These are phyloP conservation scores for Umbelopsis sp. DNA, from an alignment of 371 early-diverging fungal genomes.

Conservation along the genomic window DNA sequence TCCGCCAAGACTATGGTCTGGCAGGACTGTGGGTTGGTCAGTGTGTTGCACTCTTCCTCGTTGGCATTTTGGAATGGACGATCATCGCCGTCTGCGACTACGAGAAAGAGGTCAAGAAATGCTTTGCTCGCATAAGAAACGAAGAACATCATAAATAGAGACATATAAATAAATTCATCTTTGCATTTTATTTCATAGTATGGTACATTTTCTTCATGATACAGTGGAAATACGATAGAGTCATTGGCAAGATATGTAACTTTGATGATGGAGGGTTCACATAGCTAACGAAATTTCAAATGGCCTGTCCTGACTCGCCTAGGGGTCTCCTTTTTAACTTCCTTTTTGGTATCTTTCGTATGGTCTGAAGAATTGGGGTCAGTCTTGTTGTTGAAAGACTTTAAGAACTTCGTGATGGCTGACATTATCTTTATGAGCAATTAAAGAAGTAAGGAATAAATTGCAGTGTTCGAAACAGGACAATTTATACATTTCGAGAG, in stretches of 20 bases:
- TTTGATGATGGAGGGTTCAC: neutral
- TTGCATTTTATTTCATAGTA: no score
- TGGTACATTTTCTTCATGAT: neutral
- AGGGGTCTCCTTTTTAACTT: neutral
- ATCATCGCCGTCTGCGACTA: neutral
- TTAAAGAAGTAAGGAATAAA: neutral
- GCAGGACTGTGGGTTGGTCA: conserved; percentile 69
- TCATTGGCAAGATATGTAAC: neutral
- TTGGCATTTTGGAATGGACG: conserved; percentile 15
- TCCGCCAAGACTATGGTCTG: conserved; percentile 50
- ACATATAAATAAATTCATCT: neutral
- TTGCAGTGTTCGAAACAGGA: neutral
- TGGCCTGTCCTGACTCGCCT: neutral
- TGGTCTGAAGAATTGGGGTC: neutral
- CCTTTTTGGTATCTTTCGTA: neutral
- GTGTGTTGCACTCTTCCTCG: conserved; percentile 44
- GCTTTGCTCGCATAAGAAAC: neutral
- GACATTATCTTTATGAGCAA: neutral
- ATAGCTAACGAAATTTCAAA: neutral
- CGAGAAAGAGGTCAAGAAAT: conserved; percentile 3
- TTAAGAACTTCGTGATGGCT: neutral
- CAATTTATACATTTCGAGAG: neutral
- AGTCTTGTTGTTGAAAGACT: neutral
- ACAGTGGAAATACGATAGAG: neutral
- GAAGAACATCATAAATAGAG: neutral